phyloP scores from a whole-genome alignment of 169 alveolate genomes.

The Theileria sp. region DNA sequence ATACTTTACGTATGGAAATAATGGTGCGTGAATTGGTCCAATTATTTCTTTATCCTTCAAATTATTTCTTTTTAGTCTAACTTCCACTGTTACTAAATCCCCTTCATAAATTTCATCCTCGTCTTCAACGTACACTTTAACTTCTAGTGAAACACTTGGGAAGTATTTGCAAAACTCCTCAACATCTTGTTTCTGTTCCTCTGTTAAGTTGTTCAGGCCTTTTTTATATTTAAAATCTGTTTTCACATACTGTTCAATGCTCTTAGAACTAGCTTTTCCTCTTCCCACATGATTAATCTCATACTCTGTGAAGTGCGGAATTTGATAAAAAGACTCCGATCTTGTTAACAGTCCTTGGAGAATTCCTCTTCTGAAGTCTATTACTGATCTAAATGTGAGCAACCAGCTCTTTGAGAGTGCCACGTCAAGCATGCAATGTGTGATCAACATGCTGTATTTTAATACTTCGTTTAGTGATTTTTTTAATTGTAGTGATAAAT shows the following conservation, averaged over 20 bases:
- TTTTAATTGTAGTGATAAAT: constrained; percentile 68
- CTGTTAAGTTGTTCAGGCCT: constrained; percentile 79
- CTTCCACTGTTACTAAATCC: constrained; percentile 83
- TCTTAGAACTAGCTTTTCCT: constrained; percentile 79
- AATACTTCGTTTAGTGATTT: constrained; percentile 65
- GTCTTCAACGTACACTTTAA: constrained; percentile 81
- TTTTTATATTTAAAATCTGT: constrained; percentile 75
- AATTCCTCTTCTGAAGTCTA: constrained; percentile 85
- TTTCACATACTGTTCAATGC: constrained; percentile 77
- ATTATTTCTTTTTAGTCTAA: constrained; percentile 77
- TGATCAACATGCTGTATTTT: constrained; percentile 78
- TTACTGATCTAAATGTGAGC: constrained; percentile 76
- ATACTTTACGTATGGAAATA: constrained; percentile 81
- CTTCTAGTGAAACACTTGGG: constrained; percentile 74
- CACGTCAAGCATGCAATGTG: constrained; percentile 86
- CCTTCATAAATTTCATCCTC: constrained; percentile 85
- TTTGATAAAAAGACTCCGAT: constrained; percentile 79
- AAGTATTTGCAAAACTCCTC: constrained; percentile 80
- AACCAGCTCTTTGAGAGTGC: constrained; percentile 81
- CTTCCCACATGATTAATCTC: constrained; percentile 68
- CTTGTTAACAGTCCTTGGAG: constrained; percentile 84
- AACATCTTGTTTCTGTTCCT: constrained; percentile 75
- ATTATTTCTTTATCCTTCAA: constrained; percentile 78
- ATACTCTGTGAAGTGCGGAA: constrained; percentile 86
- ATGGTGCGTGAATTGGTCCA: constrained; percentile 89